A percentile compares a stretch with the other conserved stretches of the same genome.
Conservation (phyloP, 2,329 filamentous ascomycete species). For the Colletotrichum magnum region DNA sequence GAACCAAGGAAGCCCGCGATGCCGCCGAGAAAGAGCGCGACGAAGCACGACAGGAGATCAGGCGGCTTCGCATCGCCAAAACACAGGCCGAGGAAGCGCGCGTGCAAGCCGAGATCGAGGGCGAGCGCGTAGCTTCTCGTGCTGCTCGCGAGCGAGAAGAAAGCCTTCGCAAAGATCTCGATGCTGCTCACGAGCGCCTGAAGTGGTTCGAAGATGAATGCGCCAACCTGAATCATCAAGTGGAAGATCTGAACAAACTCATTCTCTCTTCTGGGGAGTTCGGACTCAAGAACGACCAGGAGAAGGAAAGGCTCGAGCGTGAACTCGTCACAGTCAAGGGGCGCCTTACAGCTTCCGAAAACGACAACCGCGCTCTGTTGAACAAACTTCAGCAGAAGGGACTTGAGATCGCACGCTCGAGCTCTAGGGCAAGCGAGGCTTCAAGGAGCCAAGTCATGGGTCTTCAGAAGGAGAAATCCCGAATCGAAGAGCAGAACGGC, state of each 20-base stretch:
- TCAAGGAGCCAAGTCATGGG: conserved; percentile 82
- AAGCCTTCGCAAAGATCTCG: conserved; percentile 83
- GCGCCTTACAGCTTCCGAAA: conserved; percentile 90
- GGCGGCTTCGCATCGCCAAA: conserved; percentile 85
- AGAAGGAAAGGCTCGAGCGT: conserved; percentile 92
- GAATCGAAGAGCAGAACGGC: conserved; percentile 85
- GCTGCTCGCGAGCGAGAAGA: conserved; percentile 86
- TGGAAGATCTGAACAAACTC: conserved; percentile 88
- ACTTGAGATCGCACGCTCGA: conserved; percentile 92
- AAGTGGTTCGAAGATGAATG: conserved; percentile 87
- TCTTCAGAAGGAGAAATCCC: conserved; percentile 86
- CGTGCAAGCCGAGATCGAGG: conserved; percentile 83
- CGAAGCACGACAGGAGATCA: conserved; percentile 88
- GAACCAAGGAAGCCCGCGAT: conserved; percentile 85
- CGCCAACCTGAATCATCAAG: conserved; percentile 80
- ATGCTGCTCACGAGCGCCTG: conserved; percentile 81
- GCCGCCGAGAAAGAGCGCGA: conserved; percentile 90
- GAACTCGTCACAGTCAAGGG: conserved; percentile 94
- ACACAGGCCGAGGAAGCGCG: conserved; percentile 88
- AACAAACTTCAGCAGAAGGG: conserved; percentile 99
- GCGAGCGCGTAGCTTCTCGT: conserved; percentile 83
- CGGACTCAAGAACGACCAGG: conserved; percentile 90
- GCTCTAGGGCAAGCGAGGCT: conserved; percentile 86
- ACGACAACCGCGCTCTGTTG: conserved; percentile 93
- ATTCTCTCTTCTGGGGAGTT: conserved; percentile 93